Conservation (phyloP, 2,329 filamentous ascomycete species). For the Venturia nashicola region DNA sequence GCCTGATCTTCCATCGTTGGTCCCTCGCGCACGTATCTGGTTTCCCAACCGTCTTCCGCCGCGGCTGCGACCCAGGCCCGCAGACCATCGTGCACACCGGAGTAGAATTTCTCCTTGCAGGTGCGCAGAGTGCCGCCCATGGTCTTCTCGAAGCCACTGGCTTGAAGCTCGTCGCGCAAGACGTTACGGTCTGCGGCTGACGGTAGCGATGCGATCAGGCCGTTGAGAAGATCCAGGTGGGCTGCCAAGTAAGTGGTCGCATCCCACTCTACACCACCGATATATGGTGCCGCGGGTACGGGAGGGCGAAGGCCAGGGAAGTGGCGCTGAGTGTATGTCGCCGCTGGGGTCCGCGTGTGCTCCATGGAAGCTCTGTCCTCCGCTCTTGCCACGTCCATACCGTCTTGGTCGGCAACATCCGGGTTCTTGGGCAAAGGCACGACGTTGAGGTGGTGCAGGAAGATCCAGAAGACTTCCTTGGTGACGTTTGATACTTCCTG, state of each 20-base stretch:
- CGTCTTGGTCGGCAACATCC: neutral
- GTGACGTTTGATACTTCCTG: conserved; percentile 87
- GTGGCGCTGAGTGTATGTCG: conserved; percentile 20
- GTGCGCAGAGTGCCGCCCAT: conserved; percentile 75
- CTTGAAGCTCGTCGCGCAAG: conserved; percentile 63
- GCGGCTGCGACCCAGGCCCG: conserved; percentile 85
- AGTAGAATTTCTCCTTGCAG: conserved; percentile 97
- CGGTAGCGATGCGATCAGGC: conserved; percentile 70
- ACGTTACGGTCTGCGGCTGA: conserved; percentile 58
- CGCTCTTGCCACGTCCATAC: too few species aligned
- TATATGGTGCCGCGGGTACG: conserved; percentile 87
- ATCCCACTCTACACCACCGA: conserved; percentile 97
- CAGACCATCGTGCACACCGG: conserved; percentile 76
- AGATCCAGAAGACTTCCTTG: conserved; percentile 99
- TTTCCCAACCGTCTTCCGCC: conserved; percentile 77
- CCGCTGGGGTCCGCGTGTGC: too few species aligned
- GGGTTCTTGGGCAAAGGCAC: conserved; percentile 38
- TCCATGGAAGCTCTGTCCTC: too few species aligned
- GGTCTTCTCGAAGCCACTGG: conserved; percentile 83
- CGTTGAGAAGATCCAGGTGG: conserved; percentile 87
- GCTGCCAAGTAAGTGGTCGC: conserved; percentile 95
- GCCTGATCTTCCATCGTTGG: too few species aligned
- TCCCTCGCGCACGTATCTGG: conserved; percentile 66
- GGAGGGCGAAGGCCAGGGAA: conserved; percentile 82
- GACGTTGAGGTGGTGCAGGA: conserved; percentile 86